Evolutionary conservation across 352 stramenopile species (phyloP), one percentile per base, ranked within the genome.

Genomic region (Globisporangium viniferum): DNA sequence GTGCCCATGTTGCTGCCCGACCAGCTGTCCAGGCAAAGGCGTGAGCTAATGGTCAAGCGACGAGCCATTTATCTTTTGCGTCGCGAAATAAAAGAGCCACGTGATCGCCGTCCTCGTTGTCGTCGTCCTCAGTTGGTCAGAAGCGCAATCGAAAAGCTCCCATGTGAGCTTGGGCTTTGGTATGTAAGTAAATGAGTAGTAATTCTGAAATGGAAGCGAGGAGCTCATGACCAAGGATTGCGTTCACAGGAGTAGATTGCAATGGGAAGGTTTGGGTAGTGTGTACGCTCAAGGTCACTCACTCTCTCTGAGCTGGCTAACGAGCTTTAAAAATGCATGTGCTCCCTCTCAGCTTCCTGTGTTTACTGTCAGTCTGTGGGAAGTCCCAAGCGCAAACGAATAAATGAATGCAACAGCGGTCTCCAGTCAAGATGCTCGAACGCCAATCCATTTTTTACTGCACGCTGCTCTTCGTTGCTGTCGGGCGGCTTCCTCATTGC

Each of bases 21-120:
- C 49, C 49, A 56, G n/a, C 49, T 56, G 49, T 56, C 49, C 24
- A 24, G 24, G 24, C 24, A 24, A 24, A 24, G 5, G 39, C 5
- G 51, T 35, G 51, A 58, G 51, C 51, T 58, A 58, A 58, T 58
- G 51, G 24, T 6, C 51, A 57, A 29, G 51, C 24, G 51, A 58
- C 51, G 51, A 58, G 24, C 22, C 51, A 58, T 58, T 58, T 36
- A 14, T 49, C 20, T 49, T 15, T 49, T 49, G 7, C 51, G 9
- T n/a, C 24, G 24, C 51, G 24, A 58, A 58, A 58, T 29, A 58
- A 58, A 58, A 58, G 24, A 58, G 51, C 51, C 51, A 35, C 24
- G 5, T 20, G 39, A 46, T 46, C 12, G 36, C 36, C 36, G 24
- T n/a, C 15, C 12, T 29, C n/a, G 49, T 29, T 12, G 49, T 1